Evolutionary conservation across 2,329 filamentous ascomycete species (phyloP).

Genomic region (Saccharata proteae): DNA sequence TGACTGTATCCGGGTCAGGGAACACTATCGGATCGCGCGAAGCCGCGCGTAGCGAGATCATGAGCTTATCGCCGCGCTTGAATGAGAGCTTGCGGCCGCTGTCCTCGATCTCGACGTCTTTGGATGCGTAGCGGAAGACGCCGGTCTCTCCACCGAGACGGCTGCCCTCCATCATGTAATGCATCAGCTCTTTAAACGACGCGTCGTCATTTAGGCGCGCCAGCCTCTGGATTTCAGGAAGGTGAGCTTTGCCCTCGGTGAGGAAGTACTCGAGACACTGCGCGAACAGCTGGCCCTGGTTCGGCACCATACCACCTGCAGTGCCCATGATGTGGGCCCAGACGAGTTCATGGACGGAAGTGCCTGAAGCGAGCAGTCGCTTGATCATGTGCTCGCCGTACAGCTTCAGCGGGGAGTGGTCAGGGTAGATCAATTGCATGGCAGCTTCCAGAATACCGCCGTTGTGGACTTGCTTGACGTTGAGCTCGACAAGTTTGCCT

Average conservation of each 20-base stretch:
- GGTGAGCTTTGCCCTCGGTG: slow-evolving; percentile 32
- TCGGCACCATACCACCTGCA: slow-evolving; percentile 39
- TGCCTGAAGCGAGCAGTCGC: slow-evolving; percentile 35
- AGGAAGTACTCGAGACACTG: slow-evolving; percentile 48
- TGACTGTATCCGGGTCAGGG: slow-evolving; percentile 28
- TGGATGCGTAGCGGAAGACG: slow-evolving; percentile 25
- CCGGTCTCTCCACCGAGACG: slow-evolving; percentile 33
- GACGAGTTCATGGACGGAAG: slow-evolving; percentile 38
- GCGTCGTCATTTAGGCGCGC: slow-evolving; percentile 31
- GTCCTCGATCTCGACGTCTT: slow-evolving; percentile 22
- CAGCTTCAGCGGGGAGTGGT: slow-evolving; percentile 31
- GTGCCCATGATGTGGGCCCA: slow-evolving; percentile 48
- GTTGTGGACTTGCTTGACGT: slow-evolving; percentile 34
- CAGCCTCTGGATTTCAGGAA: slow-evolving; percentile 36
- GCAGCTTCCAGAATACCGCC: slow-evolving; percentile 26
- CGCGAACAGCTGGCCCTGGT: slow-evolving; percentile 46
- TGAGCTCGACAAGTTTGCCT: slow-evolving; percentile 36
- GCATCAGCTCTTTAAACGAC: slow-evolving; percentile 35
- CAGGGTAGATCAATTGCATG: slow-evolving; percentile 28
- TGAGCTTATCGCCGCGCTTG: slow-evolving; percentile 26
- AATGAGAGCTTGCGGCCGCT: slow-evolving; percentile 19
- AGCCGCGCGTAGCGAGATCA: slow-evolving; percentile 32
- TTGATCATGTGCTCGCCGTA: slow-evolving; percentile 47
- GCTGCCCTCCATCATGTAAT: slow-evolving; percentile 37
- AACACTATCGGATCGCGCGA: slow-evolving; percentile 29